phyloP scores from a whole-genome alignment of 257 asterid species.

The Cordia subcordata region DNA sequence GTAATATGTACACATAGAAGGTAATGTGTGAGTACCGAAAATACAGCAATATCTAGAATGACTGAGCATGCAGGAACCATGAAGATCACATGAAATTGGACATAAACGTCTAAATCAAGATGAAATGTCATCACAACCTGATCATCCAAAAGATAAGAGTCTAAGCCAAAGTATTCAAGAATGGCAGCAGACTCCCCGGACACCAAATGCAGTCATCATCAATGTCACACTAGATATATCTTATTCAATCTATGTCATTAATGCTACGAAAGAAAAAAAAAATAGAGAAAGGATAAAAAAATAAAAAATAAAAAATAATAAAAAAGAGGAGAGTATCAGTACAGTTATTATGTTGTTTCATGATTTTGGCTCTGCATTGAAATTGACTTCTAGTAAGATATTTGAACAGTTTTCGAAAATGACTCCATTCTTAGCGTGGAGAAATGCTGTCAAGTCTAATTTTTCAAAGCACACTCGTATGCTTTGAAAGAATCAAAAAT shows the following conservation, averaged over 20 bases:
- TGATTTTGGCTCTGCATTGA: too few relatives aligned
- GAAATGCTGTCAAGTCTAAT: too few relatives aligned
- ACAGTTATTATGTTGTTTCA: neutral
- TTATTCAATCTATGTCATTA: neutral
- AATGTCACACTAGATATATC: neutral
- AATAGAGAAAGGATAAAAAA: too few relatives aligned
- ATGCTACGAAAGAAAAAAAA: neutral
- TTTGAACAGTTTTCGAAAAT: too few relatives aligned
- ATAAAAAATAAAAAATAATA: too few relatives aligned
- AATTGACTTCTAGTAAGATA: too few relatives aligned
- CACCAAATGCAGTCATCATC: constrained; percentile 11
- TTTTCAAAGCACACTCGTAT: too few relatives aligned
- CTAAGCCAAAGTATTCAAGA: constrained; percentile 16
- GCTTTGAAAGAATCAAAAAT: too few relatives aligned
- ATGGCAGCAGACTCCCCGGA: constrained; percentile 18
- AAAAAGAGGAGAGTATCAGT: neutral
- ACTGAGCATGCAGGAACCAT: neutral
- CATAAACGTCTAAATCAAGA: constrained; percentile 7
- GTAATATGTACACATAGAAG: too few relatives aligned
- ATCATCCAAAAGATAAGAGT: neutral
- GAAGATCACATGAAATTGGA: constrained; percentile 4
- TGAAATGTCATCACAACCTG: neutral
- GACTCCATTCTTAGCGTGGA: too few relatives aligned
- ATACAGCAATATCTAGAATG: too few relatives aligned
- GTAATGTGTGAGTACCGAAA: too few relatives aligned